Conservation (phyloP, 352 stramenopile genomes). For the Globisporangium sylvaticum region DNA sequence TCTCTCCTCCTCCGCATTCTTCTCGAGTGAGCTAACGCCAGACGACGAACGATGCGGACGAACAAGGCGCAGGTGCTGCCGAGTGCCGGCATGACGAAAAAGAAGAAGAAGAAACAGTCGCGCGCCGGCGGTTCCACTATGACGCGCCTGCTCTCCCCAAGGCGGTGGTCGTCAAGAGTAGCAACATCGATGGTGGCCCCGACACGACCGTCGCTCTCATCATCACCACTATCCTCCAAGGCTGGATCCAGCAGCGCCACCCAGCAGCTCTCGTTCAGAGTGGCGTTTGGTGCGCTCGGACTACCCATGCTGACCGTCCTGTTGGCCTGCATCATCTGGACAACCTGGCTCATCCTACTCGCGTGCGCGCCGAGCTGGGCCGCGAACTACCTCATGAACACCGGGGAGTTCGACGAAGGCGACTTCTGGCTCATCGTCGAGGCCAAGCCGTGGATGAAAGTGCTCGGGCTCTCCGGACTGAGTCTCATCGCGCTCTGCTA, state of each 20-base stretch:
- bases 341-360: constrained; percentile 27
- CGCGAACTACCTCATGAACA: constrained; percentile 51
- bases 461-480: constrained; percentile 15
- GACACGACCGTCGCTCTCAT: not conserved
- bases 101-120: not conserved
- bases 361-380: constrained; percentile 22
- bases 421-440: constrained; percentile 42
- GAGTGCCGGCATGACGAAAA: not conserved
- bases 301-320: constrained; percentile 16
- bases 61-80: not conserved
- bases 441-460: constrained; percentile 9
- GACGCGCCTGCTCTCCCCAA: not conserved
- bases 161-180: not conserved
- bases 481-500: constrained; percentile 17
- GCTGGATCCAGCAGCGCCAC: too few species aligned
- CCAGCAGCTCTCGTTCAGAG: constrained; percentile 11
- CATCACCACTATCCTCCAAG: not conserved
- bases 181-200: not conserved
- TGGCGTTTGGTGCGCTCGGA: constrained; percentile 21
- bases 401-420: constrained; percentile 35
- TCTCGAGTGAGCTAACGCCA: too few species aligned
- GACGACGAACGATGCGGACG: too few species aligned
- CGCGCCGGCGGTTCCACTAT: not conserved
- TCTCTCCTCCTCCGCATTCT: too few species aligned
- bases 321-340: constrained; percentile 27